Evolutionary conservation across 2,329 filamentous ascomycete species (phyloP).

Genomic region (Aspergillus thermomutatus): DNA sequence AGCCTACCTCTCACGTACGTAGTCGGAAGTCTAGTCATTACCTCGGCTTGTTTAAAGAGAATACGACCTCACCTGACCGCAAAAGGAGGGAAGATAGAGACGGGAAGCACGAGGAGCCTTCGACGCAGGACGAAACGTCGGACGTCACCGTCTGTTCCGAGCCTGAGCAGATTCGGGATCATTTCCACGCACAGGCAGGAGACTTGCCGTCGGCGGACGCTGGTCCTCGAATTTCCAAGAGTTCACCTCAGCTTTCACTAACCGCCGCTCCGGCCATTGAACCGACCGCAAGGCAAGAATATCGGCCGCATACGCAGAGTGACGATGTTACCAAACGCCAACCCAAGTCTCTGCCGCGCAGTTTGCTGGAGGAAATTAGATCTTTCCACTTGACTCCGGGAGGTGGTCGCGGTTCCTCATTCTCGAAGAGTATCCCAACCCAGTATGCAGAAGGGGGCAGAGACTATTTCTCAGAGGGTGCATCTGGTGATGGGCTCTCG

Average conservation of each 20-base stretch:
- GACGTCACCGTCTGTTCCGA: constrained; percentile 8
- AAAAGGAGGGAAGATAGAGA: constrained; percentile 48
- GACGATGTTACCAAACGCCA: constrained; percentile 24
- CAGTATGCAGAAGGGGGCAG: constrained; percentile 32
- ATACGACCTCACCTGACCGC: constrained; percentile 53
- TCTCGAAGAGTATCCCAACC: constrained; percentile 40
- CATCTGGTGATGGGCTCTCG: constrained; percentile 16
- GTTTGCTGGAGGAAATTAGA: constrained; percentile 55
- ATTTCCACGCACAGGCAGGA: constrained; percentile 12
- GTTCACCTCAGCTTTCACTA: constrained; percentile 27
- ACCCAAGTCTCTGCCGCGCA: constrained; percentile 43
- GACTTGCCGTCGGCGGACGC: constrained; percentile 11
- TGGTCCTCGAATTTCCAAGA: constrained; percentile 21
- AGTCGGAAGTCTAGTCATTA: constrained; percentile 66
- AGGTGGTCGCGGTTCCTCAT: constrained; percentile 43
- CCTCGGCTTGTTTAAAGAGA: constrained; percentile 62
- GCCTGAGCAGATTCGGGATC: constrained; percentile 8
- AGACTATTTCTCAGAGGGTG: constrained; percentile 26
- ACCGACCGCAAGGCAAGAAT: constrained; percentile 8
- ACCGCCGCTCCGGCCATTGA: constrained; percentile 22
- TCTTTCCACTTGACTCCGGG: constrained; percentile 53
- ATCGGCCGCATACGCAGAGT: constrained; percentile 5
- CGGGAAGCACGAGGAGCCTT: constrained; percentile 32
- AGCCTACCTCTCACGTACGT: constrained; percentile 53
- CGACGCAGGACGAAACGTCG: constrained; percentile 14